phyloP scores from a whole-genome alignment of 805 yeast genomes.

The Candida multigemmis region DNA sequence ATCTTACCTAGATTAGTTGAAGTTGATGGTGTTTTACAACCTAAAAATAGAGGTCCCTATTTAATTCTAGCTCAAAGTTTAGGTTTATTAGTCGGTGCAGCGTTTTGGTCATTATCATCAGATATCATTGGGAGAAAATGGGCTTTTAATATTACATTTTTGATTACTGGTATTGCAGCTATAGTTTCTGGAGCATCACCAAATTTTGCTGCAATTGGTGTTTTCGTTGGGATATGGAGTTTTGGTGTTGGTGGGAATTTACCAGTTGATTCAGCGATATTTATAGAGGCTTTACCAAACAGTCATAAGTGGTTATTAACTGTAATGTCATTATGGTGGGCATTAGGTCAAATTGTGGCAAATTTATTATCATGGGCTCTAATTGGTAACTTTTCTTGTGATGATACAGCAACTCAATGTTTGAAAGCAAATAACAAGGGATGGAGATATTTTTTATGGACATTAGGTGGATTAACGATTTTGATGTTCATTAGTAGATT shows the following conservation, averaged over 20 bases:
- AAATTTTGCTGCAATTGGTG: conserved; percentile 18
- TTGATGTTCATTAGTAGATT: conserved; percentile 27
- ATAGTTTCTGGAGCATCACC: conserved; percentile 19
- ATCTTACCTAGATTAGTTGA: conserved; percentile 21
- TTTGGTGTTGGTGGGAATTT: conserved; percentile 24
- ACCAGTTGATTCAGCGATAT: conserved; percentile 22
- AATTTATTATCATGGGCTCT: conserved; percentile 48
- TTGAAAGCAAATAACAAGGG: conserved; percentile 44
- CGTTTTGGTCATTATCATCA: conserved; percentile 19
- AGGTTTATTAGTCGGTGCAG: conserved; percentile 19
- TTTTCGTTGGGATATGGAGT: conserved; percentile 16
- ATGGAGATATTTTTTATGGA: conserved; percentile 51
- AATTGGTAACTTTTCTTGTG: conserved; percentile 41
- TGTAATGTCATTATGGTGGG: conserved; percentile 48
- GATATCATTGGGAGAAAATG: conserved; percentile 21
- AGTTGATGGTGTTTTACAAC: conserved; percentile 26
- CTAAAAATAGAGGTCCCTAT: conserved; percentile 21
- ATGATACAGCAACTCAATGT: conserved; percentile 24
- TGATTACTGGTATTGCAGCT: conserved; percentile 17
- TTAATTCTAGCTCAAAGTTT: conserved; percentile 38
- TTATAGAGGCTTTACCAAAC: conserved; percentile 18
- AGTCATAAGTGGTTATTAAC: conserved; percentile 18
- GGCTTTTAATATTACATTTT: conserved; percentile 20
- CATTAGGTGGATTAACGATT: conserved; percentile 44
- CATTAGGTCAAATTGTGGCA: conserved; percentile 50